Conservation (phyloP, 148 eudicot genomes). For the Rhododendron kiyosumense region DNA sequence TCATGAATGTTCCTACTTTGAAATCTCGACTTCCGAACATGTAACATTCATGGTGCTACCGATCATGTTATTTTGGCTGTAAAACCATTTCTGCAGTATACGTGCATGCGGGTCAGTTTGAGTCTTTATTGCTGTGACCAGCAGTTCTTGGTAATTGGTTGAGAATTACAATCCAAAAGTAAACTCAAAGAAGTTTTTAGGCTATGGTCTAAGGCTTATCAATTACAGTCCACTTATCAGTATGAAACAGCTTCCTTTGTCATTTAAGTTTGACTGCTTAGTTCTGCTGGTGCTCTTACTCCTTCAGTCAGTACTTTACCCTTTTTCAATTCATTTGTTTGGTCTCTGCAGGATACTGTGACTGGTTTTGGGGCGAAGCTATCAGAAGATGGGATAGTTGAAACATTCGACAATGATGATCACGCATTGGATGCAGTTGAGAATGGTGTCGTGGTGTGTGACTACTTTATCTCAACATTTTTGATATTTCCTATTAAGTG, state of each 20-base stretch:
- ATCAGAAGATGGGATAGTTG: slow-evolving; percentile 35
- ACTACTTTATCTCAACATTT: neutral
- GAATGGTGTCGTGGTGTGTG: slow-evolving; percentile 45
- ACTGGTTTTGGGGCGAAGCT: slow-evolving; percentile 26
- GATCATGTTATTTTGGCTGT: neutral
- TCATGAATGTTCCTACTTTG: neutral
- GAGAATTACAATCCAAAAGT: neutral
- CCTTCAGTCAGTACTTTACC: neutral
- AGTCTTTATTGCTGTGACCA: neutral
- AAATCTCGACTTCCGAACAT: neutral
- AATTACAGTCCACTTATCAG: neutral
- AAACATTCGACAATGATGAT: slow-evolving; percentile 40
- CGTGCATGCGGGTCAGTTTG: neutral
- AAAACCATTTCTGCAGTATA: neutral
- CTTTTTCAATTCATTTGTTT: neutral
- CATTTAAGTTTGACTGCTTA: neutral
- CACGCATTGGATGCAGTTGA: slow-evolving; percentile 45
- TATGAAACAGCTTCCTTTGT: neutral
- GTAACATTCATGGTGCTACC: neutral
- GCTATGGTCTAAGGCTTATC: neutral
- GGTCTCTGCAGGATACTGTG: slow-evolving; percentile 34
- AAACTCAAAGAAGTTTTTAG: neutral
- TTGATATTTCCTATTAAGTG: neutral
- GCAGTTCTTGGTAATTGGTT: neutral
- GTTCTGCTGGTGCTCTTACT: neutral